A percentile compares a stretch with the other conserved stretches of the same genome.
phyloP scores from a whole-genome alignment of 2,329 filamentous ascomycete species.

The Cladobotryum mycophilum region DNA sequence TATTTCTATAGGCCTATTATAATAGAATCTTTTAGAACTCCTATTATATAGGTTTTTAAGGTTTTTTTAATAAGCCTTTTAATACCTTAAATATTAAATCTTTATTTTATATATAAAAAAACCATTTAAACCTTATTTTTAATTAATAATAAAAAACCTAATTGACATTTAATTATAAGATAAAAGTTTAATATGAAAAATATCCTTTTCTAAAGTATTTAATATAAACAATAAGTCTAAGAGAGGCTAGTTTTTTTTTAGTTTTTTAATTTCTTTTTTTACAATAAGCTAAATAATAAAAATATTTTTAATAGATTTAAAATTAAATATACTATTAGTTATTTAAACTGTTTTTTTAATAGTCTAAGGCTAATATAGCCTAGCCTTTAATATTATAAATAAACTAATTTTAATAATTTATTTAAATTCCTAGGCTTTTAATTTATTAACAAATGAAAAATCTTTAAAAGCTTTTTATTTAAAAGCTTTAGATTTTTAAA shows the following conservation, averaged over 20 bases:
- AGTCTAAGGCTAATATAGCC: background rate
- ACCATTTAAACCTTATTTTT: too few species aligned
- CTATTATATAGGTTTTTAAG: too few species aligned
- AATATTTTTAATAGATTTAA: background rate
- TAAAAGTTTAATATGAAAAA: background rate
- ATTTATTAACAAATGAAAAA: background rate
- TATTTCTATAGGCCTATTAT: too few species aligned
- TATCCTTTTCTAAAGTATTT: background rate
- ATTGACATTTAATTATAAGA: background rate
- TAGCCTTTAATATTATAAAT: background rate
- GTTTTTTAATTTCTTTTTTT: background rate
- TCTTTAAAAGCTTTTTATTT: background rate
- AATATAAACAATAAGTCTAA: background rate
- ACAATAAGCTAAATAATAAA: background rate
- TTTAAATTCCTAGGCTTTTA: background rate
- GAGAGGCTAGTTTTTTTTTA: background rate
- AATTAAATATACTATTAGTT: background rate
- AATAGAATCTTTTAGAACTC: too few species aligned
- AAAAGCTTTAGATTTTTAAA: too few species aligned
- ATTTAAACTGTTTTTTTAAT: background rate
- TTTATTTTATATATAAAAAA: too few species aligned
- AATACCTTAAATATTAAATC: too few species aligned
- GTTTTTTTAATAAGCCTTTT: too few species aligned
- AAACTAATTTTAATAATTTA: background rate
- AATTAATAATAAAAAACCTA: background rate